These are phyloP conservation scores for Stevia rebaudiana DNA, from an alignment of 140 eudicot species.

Conservation along the genomic window DNA sequence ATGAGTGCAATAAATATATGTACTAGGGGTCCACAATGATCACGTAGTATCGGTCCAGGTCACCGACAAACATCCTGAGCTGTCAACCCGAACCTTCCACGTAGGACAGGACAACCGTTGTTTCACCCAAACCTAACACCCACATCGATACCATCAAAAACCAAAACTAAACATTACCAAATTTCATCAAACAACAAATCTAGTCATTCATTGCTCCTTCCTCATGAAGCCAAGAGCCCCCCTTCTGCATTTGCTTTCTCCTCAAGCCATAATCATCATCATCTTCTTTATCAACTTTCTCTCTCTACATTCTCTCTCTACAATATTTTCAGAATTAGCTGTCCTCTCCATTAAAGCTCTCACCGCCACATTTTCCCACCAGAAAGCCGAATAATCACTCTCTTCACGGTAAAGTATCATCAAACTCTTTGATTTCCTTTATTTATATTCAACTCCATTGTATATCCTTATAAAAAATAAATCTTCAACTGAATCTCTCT, in stretches of 20 bases:
- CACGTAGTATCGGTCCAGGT: conserved; percentile 1
- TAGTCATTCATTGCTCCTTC: conserved; percentile 16
- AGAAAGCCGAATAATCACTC: conserved; percentile 25
- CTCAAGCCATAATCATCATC: conserved; percentile 26
- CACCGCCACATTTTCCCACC: conserved; percentile 27
- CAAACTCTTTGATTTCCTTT: conserved; percentile 12
- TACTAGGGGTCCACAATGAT: neutral
- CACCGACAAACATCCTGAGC: conserved; percentile 23
- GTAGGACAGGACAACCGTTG: conserved; percentile 68
- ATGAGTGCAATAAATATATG: neutral
- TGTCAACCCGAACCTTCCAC: conserved; percentile 11
- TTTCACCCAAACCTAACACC: conserved; percentile 19
- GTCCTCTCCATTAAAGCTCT: conserved; percentile 33
- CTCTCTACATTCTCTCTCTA: neutral
- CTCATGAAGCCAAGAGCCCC: conserved; percentile 13
- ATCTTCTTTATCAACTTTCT: neutral
- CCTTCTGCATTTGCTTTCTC: conserved; percentile 20
- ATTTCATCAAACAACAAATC: neutral
- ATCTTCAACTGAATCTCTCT: neutral
- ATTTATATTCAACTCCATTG: conserved; percentile 2
- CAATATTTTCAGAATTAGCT: too few species aligned
- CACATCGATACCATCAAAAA: neutral
- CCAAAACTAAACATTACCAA: neutral
- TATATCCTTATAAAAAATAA: conserved; percentile 5
- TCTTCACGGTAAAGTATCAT: conserved; percentile 24